These are phyloP conservation scores for Pseudonitzschia pungens DNA, from an alignment of 108 stramenopile genomes.

Conservation along the genomic window DNA sequence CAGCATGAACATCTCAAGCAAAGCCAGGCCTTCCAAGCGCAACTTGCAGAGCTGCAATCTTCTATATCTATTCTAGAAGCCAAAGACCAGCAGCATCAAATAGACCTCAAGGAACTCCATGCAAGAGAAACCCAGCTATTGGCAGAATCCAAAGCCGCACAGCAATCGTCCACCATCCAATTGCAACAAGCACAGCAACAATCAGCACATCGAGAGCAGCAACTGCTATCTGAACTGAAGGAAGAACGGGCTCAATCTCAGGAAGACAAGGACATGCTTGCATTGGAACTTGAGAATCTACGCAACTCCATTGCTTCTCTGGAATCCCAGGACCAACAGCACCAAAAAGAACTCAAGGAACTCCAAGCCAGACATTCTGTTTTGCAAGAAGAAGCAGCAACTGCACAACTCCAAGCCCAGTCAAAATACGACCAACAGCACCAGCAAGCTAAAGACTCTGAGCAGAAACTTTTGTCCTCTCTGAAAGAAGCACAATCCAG, in stretches of 20 bases:
- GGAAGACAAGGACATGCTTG: neutral
- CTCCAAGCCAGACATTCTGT: too few relatives aligned
- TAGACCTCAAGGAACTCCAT: neutral
- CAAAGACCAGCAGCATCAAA: neutral
- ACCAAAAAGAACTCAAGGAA: neutral
- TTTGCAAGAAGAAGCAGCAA: neutral
- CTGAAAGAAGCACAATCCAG: neutral
- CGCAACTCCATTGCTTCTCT: neutral
- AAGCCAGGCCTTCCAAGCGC: neutral
- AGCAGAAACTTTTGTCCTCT: neutral
- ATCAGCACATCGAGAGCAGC: too few relatives aligned
- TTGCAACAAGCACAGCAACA: too few relatives aligned
- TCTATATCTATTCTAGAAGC: neutral
- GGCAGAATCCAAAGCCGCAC: neutral
- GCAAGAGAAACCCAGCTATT: neutral
- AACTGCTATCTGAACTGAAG: neutral
- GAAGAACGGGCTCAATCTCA: neutral
- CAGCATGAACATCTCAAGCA: too few relatives aligned
- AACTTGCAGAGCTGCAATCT: neutral
- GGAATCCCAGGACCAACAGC: neutral
- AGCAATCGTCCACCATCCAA: neutral
- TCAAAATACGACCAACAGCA: neutral
- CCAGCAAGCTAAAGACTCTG: neutral
- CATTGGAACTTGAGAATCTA: neutral
- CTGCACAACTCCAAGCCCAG: neutral